phyloP scores from a whole-genome alignment of 768 basidiomycete species.

The Clavaria fumosa region DNA sequence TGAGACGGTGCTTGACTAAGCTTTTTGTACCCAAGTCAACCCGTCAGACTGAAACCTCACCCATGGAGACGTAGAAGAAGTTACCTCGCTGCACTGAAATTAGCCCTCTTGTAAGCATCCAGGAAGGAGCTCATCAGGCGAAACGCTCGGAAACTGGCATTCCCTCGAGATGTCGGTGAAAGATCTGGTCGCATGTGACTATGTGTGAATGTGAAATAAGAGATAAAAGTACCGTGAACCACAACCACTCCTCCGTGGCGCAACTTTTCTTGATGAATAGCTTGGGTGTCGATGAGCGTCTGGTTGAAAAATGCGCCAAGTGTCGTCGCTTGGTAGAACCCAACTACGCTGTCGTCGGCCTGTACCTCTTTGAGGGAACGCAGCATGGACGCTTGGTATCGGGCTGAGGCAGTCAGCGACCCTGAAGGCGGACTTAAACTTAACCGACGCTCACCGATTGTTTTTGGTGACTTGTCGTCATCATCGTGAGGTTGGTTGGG shows the following conservation, averaged over 20 bases:
- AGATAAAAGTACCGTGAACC: slow-evolving; percentile 50
- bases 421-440: slow-evolving; percentile 5
- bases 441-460: slow-evolving; percentile 39
- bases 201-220: background rate
- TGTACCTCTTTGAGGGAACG: slow-evolving; percentile 83
- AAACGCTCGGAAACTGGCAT: slow-evolving; percentile 82
- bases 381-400: slow-evolving; percentile 75
- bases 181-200: slow-evolving; percentile 35
- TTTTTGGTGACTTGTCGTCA: slow-evolving; percentile 69
- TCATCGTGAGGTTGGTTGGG: slow-evolving; percentile 61
- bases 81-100: slow-evolving; percentile 78
- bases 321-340: slow-evolving; percentile 85
- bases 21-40: slow-evolving; percentile 28
- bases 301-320: slow-evolving; percentile 80
- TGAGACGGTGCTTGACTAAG: slow-evolving; percentile 64
- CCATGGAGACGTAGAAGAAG: slow-evolving; percentile 11
- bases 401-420: slow-evolving; percentile 27
- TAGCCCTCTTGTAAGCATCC: slow-evolving; percentile 66
- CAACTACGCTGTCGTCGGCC: slow-evolving; percentile 81
- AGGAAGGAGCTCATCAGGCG: slow-evolving; percentile 66
- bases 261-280: slow-evolving; percentile 71
- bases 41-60: slow-evolving; percentile 11
- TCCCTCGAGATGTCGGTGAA: slow-evolving; percentile 65
- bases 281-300: slow-evolving; percentile 65
- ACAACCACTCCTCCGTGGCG: slow-evolving; percentile 76